A percentile compares a stretch with the other conserved stretches of the same genome.
Evolutionary conservation across 495 filamentous ascomycete species (phyloP).

Genomic region (Lophium mytilinum): DNA sequence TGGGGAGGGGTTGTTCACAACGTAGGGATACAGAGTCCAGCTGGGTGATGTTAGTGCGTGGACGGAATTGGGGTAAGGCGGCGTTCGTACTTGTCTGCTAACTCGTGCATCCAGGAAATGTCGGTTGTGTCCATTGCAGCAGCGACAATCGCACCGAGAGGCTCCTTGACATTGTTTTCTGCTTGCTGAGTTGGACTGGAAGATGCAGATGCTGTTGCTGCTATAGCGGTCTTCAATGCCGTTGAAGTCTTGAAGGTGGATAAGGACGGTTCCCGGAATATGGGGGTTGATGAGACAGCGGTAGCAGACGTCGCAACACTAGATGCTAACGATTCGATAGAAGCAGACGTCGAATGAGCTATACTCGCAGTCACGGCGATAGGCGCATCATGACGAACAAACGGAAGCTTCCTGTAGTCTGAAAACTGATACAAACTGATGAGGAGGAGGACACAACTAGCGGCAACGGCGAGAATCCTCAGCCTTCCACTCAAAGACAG

Average conservation of each 20-base stretch:
- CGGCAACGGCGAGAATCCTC: background rate
- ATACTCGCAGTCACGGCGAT: too few relatives aligned
- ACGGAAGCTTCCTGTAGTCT: too few relatives aligned
- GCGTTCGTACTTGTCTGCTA: background rate
- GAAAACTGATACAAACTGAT: too few relatives aligned
- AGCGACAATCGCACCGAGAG: background rate
- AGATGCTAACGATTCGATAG: too few relatives aligned
- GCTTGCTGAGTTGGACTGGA: background rate
- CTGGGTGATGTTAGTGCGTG: background rate
- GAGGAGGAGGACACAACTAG: background rate
- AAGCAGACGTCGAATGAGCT: too few relatives aligned
- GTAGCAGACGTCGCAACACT: too few relatives aligned
- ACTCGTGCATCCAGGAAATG: background rate
- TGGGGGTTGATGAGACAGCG: too few relatives aligned
- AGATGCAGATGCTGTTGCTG: background rate
- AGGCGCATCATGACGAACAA: too few relatives aligned
- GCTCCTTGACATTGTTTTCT: background rate
- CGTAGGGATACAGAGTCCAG: background rate
- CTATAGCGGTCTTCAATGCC: too few relatives aligned
- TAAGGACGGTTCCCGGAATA: too few relatives aligned
- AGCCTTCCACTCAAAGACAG: background rate
- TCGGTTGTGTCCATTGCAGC: background rate
- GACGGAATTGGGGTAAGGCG: too few relatives aligned
- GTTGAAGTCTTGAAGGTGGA: too few relatives aligned
- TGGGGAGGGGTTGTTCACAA: background rate